Percentiles rank a stretch among this genome's conserved stretches.
These are phyloP conservation scores for Mycena haematopus DNA, from an alignment of 768 basidiomycete genomes.

Conservation along the genomic window DNA sequence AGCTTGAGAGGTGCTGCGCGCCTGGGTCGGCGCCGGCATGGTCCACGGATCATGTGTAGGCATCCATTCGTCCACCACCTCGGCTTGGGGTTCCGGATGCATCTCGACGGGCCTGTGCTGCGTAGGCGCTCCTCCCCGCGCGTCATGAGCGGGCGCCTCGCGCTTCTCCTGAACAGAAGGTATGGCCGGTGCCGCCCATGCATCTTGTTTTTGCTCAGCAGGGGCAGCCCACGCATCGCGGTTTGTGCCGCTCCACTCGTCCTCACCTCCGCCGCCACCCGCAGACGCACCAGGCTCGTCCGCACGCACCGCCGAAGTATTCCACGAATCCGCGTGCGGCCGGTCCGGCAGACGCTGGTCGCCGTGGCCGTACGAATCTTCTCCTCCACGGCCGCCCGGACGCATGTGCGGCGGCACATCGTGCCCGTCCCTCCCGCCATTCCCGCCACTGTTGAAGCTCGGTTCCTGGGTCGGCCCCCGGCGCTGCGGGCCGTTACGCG, in stretches of 20 bases:
- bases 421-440: slow-evolving; percentile 7
- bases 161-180: background rate
- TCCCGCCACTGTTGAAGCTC: slow-evolving; percentile 1
- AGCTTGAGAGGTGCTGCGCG: background rate
- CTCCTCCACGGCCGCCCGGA: background rate
- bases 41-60: slow-evolving; percentile 22
- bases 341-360: slow-evolving; percentile 21
- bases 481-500: slow-evolving; percentile 11
- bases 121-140: slow-evolving; percentile 1
- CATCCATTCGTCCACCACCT: slow-evolving; percentile 11
- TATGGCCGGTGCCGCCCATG: background rate
- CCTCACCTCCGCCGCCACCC: background rate
- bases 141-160: background rate
- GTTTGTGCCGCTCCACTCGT: slow-evolving; percentile 8
- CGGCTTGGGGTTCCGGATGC: background rate
- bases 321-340: slow-evolving; percentile 9
- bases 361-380: slow-evolving; percentile 13
- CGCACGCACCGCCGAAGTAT: slow-evolving; percentile 7
- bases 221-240: slow-evolving; percentile 9
- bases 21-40: background rate
- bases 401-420: slow-evolving; percentile 22
- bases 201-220: background rate
- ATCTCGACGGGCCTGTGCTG: background rate
- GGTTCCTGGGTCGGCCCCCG: slow-evolving; percentile 18
- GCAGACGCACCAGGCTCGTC: slow-evolving; percentile 8